Conservation (phyloP, 2,329 filamentous ascomycete species). For the Paracamarosporium sp. region DNA sequence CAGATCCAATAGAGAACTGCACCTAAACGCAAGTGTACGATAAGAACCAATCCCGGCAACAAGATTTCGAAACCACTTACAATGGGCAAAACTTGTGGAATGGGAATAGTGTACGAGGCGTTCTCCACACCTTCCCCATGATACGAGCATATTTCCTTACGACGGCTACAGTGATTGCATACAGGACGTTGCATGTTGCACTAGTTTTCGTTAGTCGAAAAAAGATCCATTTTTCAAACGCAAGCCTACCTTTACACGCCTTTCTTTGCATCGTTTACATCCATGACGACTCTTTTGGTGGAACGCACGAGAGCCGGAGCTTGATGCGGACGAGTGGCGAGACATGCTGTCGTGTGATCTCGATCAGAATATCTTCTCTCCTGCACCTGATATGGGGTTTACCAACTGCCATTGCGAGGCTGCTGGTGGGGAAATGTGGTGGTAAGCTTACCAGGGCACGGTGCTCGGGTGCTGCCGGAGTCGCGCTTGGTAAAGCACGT, state of each 20-base stretch:
- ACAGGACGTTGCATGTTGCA: not conserved
- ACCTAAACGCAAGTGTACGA: not conserved
- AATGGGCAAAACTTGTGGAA: not conserved
- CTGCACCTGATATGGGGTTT: not conserved
- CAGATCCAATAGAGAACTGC: not conserved
- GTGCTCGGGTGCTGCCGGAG: not conserved
- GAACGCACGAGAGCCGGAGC: slow-evolving; percentile 3
- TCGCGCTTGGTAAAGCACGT: too few relatives aligned
- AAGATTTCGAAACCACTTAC: not conserved
- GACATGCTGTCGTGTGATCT: not conserved
- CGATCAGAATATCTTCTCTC: not conserved
- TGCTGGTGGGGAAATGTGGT: not conserved
- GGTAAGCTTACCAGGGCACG: too few relatives aligned
- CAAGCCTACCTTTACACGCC: slow-evolving; percentile 7
- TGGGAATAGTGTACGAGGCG: not conserved
- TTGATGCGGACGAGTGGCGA: not conserved
- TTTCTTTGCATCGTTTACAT: slow-evolving; percentile 3
- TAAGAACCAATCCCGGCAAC: not conserved
- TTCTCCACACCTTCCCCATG: not conserved
- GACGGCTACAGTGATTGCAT: not conserved
- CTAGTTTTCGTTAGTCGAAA: not conserved
- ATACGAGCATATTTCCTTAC: not conserved
- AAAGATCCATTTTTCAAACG: too few relatives aligned
- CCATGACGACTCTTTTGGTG: slow-evolving; percentile 4
- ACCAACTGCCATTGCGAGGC: not conserved